Conservation (phyloP, 768 basidiomycete species). For the Dendrothele bispora region DNA sequence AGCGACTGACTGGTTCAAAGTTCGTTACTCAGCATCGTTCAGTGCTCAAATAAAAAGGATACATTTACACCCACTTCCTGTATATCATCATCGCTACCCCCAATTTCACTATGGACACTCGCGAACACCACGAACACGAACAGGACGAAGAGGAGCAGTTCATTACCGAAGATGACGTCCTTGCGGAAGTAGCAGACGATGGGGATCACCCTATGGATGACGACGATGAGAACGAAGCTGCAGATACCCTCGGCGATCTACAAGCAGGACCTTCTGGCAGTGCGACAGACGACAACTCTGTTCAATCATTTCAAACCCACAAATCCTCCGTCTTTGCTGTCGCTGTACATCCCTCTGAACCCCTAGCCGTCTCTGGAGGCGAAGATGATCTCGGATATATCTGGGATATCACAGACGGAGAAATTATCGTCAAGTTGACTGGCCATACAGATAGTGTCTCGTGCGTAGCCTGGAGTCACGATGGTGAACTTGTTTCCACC, state of each 20-base stretch:
- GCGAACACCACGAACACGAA: conserved; percentile 39
- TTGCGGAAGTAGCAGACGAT: conserved; percentile 63
- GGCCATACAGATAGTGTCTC: conserved; percentile 95
- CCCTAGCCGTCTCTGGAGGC: conserved; percentile 88
- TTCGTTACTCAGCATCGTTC: background rate
- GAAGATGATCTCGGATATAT: conserved; percentile 95
- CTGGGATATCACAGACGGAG: conserved; percentile 85
- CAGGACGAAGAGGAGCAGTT: conserved; percentile 59
- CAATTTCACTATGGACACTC: conserved; percentile 28
- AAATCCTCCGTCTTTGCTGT: conserved; percentile 80
- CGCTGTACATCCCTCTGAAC: conserved; percentile 77
- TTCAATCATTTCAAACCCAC: conserved; percentile 72
- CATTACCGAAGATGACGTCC: conserved; percentile 65
- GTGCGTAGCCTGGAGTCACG: conserved; percentile 72
- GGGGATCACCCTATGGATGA: conserved; percentile 74
- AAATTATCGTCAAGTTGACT: conserved; percentile 78
- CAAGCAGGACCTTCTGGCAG: conserved; percentile 39
- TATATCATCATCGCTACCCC: background rate
- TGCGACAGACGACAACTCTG: conserved; percentile 57
- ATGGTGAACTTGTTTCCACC: conserved; percentile 92
- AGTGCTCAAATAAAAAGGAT: background rate
- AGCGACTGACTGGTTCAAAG: background rate
- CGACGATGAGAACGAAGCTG: conserved; percentile 53
- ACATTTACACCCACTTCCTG: background rate
- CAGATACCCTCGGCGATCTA: conserved; percentile 41